A percentile compares a stretch with the other conserved stretches of the same genome.
These are phyloP conservation scores for Wickerhamomyces chambardii DNA, from an alignment of 805 yeast species.

Conservation along the genomic window DNA sequence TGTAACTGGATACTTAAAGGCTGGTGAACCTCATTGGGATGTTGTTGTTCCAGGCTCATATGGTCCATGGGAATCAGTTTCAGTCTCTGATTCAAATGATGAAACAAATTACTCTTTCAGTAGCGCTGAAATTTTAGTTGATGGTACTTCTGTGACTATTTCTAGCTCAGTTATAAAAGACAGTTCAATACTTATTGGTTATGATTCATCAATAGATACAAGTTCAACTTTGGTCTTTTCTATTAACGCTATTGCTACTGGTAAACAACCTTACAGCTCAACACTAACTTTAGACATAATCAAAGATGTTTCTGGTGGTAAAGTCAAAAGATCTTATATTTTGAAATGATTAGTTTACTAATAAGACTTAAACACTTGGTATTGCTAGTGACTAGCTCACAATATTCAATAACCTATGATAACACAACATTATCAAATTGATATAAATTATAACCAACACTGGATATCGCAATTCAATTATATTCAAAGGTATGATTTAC, in stretches of 20 bases:
- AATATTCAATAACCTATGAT: no score
- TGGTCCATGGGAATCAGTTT: slow-evolving; percentile 13
- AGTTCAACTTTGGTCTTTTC: not conserved
- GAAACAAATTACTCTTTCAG: slow-evolving; percentile 9
- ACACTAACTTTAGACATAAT: no score
- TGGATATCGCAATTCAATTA: no score
- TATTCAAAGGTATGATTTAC: no score
- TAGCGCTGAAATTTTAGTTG: slow-evolving; percentile 8
- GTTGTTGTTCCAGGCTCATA: slow-evolving; percentile 12
- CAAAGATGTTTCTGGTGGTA: no score
- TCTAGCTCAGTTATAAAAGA: slow-evolving; percentile 4
- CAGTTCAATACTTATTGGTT: slow-evolving; percentile 7
- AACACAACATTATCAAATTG: no score
- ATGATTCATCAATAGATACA: slow-evolving; percentile 4
- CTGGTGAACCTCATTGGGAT: slow-evolving; percentile 18
- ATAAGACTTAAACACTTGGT: no score
- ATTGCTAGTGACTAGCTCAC: no score
- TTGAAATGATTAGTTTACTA: no score
- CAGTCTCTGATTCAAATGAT: slow-evolving; percentile 7
- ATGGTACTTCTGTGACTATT: slow-evolving; percentile 1
- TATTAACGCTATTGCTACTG: not conserved
- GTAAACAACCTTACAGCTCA: not conserved
- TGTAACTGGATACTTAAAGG: slow-evolving; percentile 14
- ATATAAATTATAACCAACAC: no score
- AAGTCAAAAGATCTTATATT: no score